phyloP scores from a whole-genome alignment of 495 filamentous ascomycete genomes.

The Podospora fimiseda region DNA sequence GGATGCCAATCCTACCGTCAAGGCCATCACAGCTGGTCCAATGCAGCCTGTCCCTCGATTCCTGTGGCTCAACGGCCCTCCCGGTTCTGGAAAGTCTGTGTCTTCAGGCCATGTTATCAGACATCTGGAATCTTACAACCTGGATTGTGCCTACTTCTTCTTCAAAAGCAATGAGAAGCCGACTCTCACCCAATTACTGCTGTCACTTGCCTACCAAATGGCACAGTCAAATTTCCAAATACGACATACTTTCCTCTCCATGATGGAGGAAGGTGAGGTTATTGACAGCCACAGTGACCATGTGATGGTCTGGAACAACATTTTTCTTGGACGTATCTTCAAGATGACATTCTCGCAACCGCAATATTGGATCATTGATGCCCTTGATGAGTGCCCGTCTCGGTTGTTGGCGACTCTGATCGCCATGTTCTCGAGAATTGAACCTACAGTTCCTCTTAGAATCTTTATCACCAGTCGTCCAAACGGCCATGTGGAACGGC shows the following conservation, averaged over 20 bases:
- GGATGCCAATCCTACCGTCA: slow-evolving; percentile 8
- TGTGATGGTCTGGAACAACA: slow-evolving; percentile 19
- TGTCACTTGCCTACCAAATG: slow-evolving; percentile 24
- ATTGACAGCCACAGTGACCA: slow-evolving; percentile 17
- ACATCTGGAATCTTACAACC: slow-evolving; percentile 14
- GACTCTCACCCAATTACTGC: slow-evolving; percentile 2
- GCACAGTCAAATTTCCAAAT: slow-evolving; percentile 19
- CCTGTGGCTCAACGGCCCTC: slow-evolving; percentile 23
- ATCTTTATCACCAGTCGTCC: slow-evolving; percentile 31
- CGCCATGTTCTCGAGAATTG: slow-evolving; percentile 25
- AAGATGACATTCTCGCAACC: slow-evolving; percentile 13
- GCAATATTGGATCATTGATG: slow-evolving; percentile 26
- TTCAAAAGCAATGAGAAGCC: slow-evolving; percentile 15
- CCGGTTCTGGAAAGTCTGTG: slow-evolving; percentile 24
- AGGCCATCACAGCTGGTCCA: background rate
- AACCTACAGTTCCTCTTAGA: slow-evolving; percentile 18
- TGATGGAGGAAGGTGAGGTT: slow-evolving; percentile 13
- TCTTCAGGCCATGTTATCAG: slow-evolving; percentile 16
- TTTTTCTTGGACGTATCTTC: slow-evolving; percentile 21
- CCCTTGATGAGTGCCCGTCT: slow-evolving; percentile 18
- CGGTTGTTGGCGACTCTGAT: slow-evolving; percentile 13
- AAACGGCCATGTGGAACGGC: slow-evolving; percentile 8
- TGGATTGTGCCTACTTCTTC: slow-evolving; percentile 20
- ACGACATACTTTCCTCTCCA: slow-evolving; percentile 14
- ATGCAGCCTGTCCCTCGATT: background rate